Evolutionary conservation across 129 eudicot species (phyloP).

Genomic region (Escallonia herrerae): DNA sequence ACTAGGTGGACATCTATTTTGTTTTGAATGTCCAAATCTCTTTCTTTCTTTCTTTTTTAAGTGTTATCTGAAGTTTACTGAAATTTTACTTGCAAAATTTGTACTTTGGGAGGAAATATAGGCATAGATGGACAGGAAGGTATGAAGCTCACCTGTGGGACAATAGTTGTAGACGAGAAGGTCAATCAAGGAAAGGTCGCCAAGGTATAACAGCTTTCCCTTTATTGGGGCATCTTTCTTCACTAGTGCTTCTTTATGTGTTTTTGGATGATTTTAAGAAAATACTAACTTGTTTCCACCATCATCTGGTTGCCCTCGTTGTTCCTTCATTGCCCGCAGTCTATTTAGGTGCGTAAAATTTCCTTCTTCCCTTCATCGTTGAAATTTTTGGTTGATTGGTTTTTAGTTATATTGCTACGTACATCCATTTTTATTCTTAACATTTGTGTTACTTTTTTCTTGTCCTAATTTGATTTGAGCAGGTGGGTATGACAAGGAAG

Average conservation of each 20-base stretch:
- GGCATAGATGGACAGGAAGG: conserved; percentile 99
- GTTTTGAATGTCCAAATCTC: neutral
- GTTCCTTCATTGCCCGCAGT: conserved; percentile 35
- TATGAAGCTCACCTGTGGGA: conserved; percentile 99
- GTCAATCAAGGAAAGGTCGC: conserved; percentile 97
- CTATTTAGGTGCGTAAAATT: conserved; percentile 69
- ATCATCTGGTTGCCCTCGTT: neutral
- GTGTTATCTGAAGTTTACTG: neutral
- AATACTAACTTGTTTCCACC: conserved; percentile 1
- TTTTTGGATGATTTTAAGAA: too few species aligned
- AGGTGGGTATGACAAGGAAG: conserved; percentile 99
- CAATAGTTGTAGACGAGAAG: conserved; percentile 98
- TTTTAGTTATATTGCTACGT: neutral
- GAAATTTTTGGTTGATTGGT: too few species aligned
- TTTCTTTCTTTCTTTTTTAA: neutral
- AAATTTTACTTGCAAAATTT: neutral
- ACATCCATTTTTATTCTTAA: neutral
- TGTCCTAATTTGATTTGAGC: conserved; percentile 4
- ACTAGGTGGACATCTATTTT: conserved; percentile 52
- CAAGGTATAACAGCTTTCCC: conserved; percentile 46
- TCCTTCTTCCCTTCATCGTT: neutral
- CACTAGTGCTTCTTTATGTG: too few species aligned
- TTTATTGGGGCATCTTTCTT: too few species aligned
- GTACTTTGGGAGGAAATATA: conserved; percentile 5
- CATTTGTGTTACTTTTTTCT: neutral